Evolutionary conservation across 495 filamentous ascomycete genomes (phyloP).

Genomic region (Penicillium angulare): DNA sequence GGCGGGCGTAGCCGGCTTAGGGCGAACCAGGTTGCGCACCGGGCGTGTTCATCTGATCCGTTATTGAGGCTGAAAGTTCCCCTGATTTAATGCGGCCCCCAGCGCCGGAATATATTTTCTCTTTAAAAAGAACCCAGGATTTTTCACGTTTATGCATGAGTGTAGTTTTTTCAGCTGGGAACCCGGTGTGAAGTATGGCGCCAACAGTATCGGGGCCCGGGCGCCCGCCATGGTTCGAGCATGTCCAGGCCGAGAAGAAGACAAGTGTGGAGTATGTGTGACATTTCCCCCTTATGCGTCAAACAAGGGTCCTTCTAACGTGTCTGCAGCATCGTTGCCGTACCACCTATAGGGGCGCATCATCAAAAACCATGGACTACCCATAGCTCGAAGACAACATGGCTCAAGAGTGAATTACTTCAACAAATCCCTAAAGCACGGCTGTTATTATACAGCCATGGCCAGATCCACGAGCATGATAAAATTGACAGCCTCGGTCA

Average conservation of each 20-base stretch:
- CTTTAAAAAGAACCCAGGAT: neutral
- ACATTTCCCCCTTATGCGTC: conserved; percentile 1
- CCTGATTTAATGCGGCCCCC: conserved; percentile 11
- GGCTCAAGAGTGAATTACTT: conserved; percentile 27
- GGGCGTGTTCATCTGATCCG: conserved; percentile 21
- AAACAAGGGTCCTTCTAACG: conserved; percentile 1
- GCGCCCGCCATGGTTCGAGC: conserved; percentile 18
- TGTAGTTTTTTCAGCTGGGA: too few relatives aligned
- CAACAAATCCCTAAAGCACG: conserved; percentile 40
- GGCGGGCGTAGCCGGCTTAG: conserved; percentile 11
- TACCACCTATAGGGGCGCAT: conserved; percentile 45
- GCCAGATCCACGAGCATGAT: conserved; percentile 44
- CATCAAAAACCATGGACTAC: conserved; percentile 35
- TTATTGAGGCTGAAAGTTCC: conserved; percentile 19
- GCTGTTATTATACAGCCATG: conserved; percentile 56
- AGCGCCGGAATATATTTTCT: neutral
- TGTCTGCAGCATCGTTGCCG: conserved; percentile 37
- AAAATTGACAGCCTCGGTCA: conserved; percentile 49
- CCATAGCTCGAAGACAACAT: conserved; percentile 18
- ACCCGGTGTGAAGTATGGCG: conserved; percentile 5
- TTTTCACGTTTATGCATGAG: too few relatives aligned
- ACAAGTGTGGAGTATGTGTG: conserved; percentile 41
- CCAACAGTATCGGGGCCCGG: conserved; percentile 2
- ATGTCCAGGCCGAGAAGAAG: conserved; percentile 9
- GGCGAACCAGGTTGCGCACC: conserved; percentile 8